phyloP scores from a whole-genome alignment of 1,139 yeast species.

The Kodamaea anthophila region DNA sequence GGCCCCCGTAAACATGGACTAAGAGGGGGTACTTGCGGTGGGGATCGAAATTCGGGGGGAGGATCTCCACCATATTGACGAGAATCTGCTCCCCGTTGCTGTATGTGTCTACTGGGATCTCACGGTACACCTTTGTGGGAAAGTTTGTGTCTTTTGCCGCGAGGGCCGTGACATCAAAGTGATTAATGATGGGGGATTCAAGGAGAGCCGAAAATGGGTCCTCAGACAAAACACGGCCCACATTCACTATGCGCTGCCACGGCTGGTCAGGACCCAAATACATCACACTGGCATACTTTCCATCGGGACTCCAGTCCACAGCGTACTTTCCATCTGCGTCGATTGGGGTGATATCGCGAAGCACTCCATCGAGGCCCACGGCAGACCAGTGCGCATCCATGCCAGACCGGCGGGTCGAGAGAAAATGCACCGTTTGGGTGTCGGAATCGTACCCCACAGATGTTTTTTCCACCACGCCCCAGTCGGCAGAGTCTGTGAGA shows the following conservation, averaged over 20 bases:
- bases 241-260: conserved; percentile 50
- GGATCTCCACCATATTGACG: conserved; percentile 68
- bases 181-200: conserved; percentile 26
- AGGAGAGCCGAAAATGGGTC: too few relatives aligned
- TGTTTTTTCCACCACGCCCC: conserved; percentile 64
- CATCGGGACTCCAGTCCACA: conserved; percentile 45
- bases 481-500: conserved; percentile 48
- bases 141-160: conserved; percentile 32
- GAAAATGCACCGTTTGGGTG: conserved; percentile 53
- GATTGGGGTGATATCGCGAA: conserved; percentile 18
- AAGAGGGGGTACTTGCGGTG: conserved; percentile 63
- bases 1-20: conserved; percentile 90
- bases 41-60: conserved; percentile 65
- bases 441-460: conserved; percentile 48
- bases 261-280: conserved; percentile 67
- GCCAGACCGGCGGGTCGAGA: conserved; percentile 52
- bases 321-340: conserved; percentile 26
- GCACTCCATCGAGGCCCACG: conserved; percentile 14
- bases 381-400: conserved; percentile 47
- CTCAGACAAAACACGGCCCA: conserved; percentile 27
- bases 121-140: conserved; percentile 51
- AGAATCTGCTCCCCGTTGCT: conserved; percentile 33
- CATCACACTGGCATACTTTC: conserved; percentile 46
- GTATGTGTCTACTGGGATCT: conserved; percentile 39
- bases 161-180: conserved; percentile 20